Evolutionary conservation across 2,329 filamentous ascomycete genomes (phyloP).

Genomic region (Volutella citrinella): DNA sequence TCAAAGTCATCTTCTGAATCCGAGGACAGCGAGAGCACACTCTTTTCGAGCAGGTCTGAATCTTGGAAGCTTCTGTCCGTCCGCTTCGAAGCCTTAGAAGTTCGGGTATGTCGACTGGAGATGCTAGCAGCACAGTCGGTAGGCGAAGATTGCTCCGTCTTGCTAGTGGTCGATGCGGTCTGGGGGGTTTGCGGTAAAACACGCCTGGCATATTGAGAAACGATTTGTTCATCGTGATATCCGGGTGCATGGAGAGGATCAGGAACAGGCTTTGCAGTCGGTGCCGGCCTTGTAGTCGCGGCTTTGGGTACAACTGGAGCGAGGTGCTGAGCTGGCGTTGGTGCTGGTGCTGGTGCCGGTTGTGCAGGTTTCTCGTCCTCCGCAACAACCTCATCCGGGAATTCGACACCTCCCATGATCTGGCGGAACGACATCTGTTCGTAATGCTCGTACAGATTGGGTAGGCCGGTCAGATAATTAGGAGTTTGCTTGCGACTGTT

Average conservation of each 20-base stretch:
- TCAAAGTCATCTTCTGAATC: slow-evolving; percentile 51
- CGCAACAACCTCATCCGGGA: slow-evolving; percentile 11
- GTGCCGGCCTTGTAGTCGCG: too few species aligned
- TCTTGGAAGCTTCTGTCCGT: slow-evolving; percentile 46
- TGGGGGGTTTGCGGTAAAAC: slow-evolving; percentile 21
- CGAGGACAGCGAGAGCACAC: slow-evolving; percentile 55
- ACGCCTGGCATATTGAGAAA: slow-evolving; percentile 25
- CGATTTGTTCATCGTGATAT: slow-evolving; percentile 18
- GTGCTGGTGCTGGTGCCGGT: too few species aligned
- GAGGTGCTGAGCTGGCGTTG: too few species aligned
- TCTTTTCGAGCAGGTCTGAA: slow-evolving; percentile 52
- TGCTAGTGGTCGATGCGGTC: slow-evolving; percentile 14
- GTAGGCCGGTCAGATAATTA: slow-evolving; percentile 37
- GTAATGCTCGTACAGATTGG: slow-evolving; percentile 56
- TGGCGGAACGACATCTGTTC: slow-evolving; percentile 53
- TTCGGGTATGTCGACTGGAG: slow-evolving; percentile 54
- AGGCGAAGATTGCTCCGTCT: slow-evolving; percentile 27
- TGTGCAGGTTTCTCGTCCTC: too few species aligned
- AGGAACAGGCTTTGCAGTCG: too few species aligned
- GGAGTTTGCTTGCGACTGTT: slow-evolving; percentile 22
- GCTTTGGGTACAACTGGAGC: too few species aligned
- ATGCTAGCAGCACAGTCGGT: slow-evolving; percentile 48
- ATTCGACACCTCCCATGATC: slow-evolving; percentile 23
- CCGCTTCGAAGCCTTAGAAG: slow-evolving; percentile 50
- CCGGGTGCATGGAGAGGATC: slow-evolving; percentile 12